Evolutionary conservation across 169 alveolate species (phyloP), one percentile per base, ranked within the genome.

Genomic region (Theileria parva): DNA sequence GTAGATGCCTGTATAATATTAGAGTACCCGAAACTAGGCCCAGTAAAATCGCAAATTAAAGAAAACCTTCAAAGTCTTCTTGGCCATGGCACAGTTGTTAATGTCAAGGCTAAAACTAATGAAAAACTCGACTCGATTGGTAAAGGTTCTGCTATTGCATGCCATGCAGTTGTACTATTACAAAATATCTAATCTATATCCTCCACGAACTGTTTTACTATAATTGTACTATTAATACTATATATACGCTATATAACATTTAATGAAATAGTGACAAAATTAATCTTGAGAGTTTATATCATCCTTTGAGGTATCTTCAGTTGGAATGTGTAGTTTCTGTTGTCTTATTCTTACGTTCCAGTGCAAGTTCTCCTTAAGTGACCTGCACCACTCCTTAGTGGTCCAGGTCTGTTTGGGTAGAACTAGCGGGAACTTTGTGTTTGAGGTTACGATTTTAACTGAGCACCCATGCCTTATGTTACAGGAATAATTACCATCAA

Each of bases 71-170:
- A 50, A 8, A 48, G 28, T 17, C 68, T 78, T 9, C 74, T 78
- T 2, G 87, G 87, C 74, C 44, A 44, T 50, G 76, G 55, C 61
- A 67, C 67, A 0, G 28, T 30, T 21, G 84, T 85, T 2, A 85
- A 73, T 34, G 85, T 85, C 59, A 85, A 85, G 85, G 91, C 87
- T 11, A 85, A 85, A 78, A 85, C 91, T 63, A 85, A 85, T 74
- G 91, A 85, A 53, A 74, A 79, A n/a, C 72, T 85, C 17, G 91
- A 85, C 70, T 66, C 91, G 4, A n/a, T 78, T 12, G 91, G 91
- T 50, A 23, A 79, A 17, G 85, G 85, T 12, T 59, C 51, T 28
- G 86, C 91, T 21, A 68, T 85, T 12, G 87, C 86, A 11, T 85
- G 91, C 87, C 91, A 85, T 50, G 51, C 84, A 25, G 74, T 85